A percentile compares a stretch with the other conserved stretches of the same genome.
Conservation (phyloP, 805 yeast species). For the fission yeast (Schizosaccharomyces pombe) region DNA sequence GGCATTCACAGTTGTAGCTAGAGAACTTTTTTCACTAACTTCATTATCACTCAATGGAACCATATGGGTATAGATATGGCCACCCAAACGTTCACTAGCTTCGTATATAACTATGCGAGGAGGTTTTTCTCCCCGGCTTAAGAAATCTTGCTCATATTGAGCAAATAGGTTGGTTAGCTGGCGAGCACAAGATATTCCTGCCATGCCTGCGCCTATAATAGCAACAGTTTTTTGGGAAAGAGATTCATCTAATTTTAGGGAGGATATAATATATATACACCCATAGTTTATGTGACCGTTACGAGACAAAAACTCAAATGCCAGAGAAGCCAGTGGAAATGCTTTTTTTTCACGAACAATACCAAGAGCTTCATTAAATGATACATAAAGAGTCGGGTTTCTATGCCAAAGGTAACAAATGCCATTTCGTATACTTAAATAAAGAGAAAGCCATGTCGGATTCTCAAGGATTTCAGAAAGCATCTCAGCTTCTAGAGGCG, state of each 20-base stretch:
- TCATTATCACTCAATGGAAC: not conserved
- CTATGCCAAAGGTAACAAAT: slow-evolving; percentile 21
- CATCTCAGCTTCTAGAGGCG: slow-evolving; percentile 17
- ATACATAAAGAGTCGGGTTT: slow-evolving; percentile 21
- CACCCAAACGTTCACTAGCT: slow-evolving; percentile 21
- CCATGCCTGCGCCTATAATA: slow-evolving; percentile 88
- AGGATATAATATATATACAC: slow-evolving; percentile 15
- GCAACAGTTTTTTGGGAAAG: slow-evolving; percentile 24
- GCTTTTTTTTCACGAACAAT: slow-evolving; percentile 19
- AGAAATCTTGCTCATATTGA: slow-evolving; percentile 16
- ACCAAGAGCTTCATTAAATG: slow-evolving; percentile 21
- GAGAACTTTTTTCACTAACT: not conserved
- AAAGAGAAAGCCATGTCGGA: slow-evolving; percentile 7
- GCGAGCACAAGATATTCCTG: slow-evolving; percentile 90
- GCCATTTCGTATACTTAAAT: slow-evolving; percentile 21
- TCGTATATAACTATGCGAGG: slow-evolving; percentile 21
- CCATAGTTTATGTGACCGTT: slow-evolving; percentile 23
- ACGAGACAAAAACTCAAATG: slow-evolving; percentile 21
- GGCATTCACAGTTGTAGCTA: not conserved
- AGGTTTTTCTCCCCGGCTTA: slow-evolving; percentile 17
- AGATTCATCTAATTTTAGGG: slow-evolving; percentile 8
- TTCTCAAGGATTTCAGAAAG: slow-evolving; percentile 20
- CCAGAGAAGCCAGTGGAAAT: slow-evolving; percentile 21
- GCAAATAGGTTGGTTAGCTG: slow-evolving; percentile 51
- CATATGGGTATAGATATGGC: slow-evolving; percentile 19